phyloP scores from a whole-genome alignment of 164 flowering plant genomes.

The Umbilicus rupestris region DNA sequence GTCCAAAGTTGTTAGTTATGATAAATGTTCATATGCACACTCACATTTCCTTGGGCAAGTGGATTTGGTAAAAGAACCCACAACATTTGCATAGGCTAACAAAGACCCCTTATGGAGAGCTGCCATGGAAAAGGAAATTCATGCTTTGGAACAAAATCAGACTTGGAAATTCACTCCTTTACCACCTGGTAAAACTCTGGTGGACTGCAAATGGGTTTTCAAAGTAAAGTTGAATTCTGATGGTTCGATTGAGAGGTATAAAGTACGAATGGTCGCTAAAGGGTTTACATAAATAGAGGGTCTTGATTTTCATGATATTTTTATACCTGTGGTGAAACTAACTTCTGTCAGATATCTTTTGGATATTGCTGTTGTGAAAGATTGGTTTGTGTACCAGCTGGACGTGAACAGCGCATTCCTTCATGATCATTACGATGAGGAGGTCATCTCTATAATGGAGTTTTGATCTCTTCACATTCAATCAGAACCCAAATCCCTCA shows the following conservation, averaged over 20 bases:
- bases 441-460: too few species aligned
- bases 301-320: too few species aligned
- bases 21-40: too few species aligned
- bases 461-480: too few species aligned
- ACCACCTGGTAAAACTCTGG: background rate
- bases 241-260: constrained; percentile 1
- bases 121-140: background rate
- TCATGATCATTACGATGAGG: too few species aligned
- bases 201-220: background rate
- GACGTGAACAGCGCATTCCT: too few species aligned
- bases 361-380: too few species aligned
- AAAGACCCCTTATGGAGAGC: background rate
- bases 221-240: background rate
- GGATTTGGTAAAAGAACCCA: background rate
- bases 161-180: background rate
- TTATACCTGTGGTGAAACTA: too few species aligned
- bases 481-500: too few species aligned
- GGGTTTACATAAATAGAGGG: background rate
- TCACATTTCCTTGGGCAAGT: background rate
- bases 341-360: too few species aligned
- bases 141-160: background rate
- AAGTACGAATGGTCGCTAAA: background rate
- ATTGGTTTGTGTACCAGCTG: too few species aligned
- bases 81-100: background rate
- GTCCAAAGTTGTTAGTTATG: too few species aligned